phyloP scores from a whole-genome alignment of 2,329 filamentous ascomycete genomes.

The Nectriaceae sp. region DNA sequence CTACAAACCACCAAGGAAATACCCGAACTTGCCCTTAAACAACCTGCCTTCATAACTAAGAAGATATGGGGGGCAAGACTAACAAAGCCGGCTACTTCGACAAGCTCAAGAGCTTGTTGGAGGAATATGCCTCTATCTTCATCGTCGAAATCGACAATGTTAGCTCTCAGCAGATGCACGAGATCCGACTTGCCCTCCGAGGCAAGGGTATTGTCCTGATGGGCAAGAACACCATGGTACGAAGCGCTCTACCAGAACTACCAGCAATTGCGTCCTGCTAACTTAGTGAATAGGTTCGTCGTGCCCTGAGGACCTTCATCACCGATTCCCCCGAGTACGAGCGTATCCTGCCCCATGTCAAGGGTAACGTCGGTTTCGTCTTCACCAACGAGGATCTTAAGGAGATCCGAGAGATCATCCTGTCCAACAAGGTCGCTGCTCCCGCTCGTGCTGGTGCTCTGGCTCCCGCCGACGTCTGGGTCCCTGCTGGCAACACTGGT shows the following conservation, averaged over 20 bases:
- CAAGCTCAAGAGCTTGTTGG: slow-evolving; percentile 97
- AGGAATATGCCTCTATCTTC: slow-evolving; percentile 97
- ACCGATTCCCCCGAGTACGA: slow-evolving; percentile 93
- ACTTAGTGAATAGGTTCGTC: slow-evolving; percentile 67
- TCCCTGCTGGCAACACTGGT: slow-evolving; percentile 98
- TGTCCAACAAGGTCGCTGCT: slow-evolving; percentile 95
- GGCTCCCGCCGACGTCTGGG: slow-evolving; percentile 88
- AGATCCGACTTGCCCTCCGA: slow-evolving; percentile 92
- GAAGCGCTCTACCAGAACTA: slow-evolving; percentile 20
- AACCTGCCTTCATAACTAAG: slow-evolving; percentile 94
- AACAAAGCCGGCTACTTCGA: slow-evolving; percentile 99
- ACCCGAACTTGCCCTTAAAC: slow-evolving; percentile 78
- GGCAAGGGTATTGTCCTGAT: slow-evolving; percentile 93
- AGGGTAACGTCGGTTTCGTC: slow-evolving; percentile 98
- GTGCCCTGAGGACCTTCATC: slow-evolving; percentile 95
- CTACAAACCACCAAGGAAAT: slow-evolving; percentile 28
- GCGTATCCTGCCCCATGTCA: slow-evolving; percentile 93
- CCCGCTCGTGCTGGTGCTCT: slow-evolving; percentile 97
- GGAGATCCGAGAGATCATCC: slow-evolving; percentile 87
- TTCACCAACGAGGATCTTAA: slow-evolving; percentile 99
- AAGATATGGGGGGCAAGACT: slow-evolving; percentile 99
- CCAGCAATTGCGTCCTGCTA: slow-evolving; percentile 12
- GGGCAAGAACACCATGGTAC: slow-evolving; percentile 99
- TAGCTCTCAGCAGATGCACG: slow-evolving; percentile 99
- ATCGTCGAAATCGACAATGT: slow-evolving; percentile 99